These are phyloP conservation scores for Sporothrix humicola DNA, from an alignment of 2,329 filamentous ascomycete species.

Conservation along the genomic window DNA sequence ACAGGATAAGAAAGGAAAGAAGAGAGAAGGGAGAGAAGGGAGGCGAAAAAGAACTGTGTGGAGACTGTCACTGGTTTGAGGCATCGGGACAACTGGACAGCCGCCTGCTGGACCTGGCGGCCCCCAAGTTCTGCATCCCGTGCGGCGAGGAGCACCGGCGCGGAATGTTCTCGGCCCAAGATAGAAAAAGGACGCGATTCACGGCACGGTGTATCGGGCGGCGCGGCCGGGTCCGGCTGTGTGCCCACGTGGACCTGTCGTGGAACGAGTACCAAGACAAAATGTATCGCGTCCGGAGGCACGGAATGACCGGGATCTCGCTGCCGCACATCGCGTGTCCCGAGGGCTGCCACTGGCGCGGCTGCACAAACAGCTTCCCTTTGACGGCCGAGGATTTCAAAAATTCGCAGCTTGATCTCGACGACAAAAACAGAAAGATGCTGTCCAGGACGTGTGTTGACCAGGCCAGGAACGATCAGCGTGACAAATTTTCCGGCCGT, in stretches of 20 bases:
- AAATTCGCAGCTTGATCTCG: not conserved
- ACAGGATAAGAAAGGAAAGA: not conserved
- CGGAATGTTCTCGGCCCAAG: not conserved
- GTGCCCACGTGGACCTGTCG: not conserved
- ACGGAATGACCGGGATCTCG: not conserved
- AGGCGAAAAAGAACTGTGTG: not conserved
- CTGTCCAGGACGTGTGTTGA: not conserved
- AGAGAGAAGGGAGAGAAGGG: not conserved
- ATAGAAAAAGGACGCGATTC: not conserved
- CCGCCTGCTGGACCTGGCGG: not conserved
- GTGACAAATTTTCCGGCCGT: not conserved
- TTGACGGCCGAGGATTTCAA: slow-evolving; percentile 1
- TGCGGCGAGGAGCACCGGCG: not conserved
- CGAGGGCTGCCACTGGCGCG: slow-evolving; percentile 1
- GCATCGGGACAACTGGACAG: not conserved
- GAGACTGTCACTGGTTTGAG: not conserved
- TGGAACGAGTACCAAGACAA: not conserved
- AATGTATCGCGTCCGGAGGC: not conserved
- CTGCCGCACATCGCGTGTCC: not conserved
- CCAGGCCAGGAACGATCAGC: not conserved
- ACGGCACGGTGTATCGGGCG: not conserved
- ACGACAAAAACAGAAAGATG: not conserved
- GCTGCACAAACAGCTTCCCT: slow-evolving; percentile 7
- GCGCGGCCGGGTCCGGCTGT: not conserved
- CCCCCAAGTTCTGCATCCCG: not conserved